Conservation (phyloP, 345 rosid genomes). For the Punica granatum region DNA sequence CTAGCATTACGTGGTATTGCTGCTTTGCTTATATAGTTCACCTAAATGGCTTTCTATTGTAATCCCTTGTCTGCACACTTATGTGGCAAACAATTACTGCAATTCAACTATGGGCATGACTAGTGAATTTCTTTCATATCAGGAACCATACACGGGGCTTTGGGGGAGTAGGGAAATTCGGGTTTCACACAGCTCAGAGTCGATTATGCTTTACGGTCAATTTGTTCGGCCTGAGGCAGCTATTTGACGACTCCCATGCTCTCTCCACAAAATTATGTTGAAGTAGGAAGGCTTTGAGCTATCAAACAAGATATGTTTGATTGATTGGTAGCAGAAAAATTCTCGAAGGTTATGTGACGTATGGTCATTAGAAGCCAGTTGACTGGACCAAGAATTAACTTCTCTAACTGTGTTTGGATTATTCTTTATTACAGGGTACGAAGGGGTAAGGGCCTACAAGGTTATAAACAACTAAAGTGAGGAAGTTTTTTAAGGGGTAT, state of each 20-base stretch:
- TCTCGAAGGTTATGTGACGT: too few species aligned
- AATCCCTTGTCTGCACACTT: background rate
- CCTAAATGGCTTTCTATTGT: background rate
- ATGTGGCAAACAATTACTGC: background rate
- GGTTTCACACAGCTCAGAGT: background rate
- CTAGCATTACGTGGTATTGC: slow-evolving; percentile 1
- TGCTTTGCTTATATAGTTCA: background rate
- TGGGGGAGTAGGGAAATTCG: background rate
- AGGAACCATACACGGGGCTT: background rate
- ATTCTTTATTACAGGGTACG: too few species aligned
- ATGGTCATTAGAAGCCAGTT: too few species aligned
- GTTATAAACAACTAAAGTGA: too few species aligned
- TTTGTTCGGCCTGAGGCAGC: background rate
- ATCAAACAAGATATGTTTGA: background rate
- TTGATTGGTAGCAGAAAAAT: background rate
- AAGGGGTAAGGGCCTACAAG: too few species aligned
- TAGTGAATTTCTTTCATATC: slow-evolving; percentile 22
- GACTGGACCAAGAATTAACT: too few species aligned
- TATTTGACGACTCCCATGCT: background rate
- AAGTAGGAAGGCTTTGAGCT: background rate
- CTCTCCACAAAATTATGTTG: background rate
- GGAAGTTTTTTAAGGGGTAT: too few species aligned
- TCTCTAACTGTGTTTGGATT: too few species aligned
- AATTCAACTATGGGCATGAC: background rate
- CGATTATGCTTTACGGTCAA: background rate